These are phyloP conservation scores for Pseudogymnoascus sp. DNA, from an alignment of 2,329 filamentous ascomycete species.

Conservation along the genomic window DNA sequence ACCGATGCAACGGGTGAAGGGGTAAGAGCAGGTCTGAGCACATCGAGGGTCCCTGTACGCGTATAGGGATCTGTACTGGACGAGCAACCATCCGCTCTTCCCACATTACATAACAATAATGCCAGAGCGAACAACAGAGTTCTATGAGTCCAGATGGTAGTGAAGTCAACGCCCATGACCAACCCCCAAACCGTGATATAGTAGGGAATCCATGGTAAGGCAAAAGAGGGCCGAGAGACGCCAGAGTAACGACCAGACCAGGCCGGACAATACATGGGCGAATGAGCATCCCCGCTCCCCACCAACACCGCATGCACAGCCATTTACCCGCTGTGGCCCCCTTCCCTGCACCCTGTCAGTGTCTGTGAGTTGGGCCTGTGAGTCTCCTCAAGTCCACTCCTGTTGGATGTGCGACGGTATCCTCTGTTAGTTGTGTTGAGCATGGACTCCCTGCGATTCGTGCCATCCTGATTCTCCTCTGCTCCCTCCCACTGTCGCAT, in stretches of 20 bases:
- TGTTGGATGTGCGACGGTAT: not conserved
- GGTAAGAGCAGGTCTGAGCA: not conserved
- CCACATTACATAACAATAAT: not conserved
- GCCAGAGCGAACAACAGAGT: not conserved
- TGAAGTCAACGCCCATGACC: not conserved
- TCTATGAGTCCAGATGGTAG: not conserved
- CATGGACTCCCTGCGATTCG: not conserved
- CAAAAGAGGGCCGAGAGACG: not conserved
- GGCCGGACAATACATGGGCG: not conserved
- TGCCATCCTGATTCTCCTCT: not conserved
- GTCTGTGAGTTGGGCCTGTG: not conserved
- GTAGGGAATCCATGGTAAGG: not conserved
- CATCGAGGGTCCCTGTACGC: not conserved
- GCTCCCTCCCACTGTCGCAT: not conserved
- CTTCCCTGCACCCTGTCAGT: not conserved
- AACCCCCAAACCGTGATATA: not conserved
- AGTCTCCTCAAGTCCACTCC: not conserved
- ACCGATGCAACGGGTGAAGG: not conserved
- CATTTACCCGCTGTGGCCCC: not conserved
- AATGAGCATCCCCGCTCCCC: not conserved
- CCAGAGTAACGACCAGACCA: not conserved
- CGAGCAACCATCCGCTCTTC: not conserved
- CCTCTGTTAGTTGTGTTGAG: not conserved
- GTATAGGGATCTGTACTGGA: not conserved
- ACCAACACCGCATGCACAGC: not conserved